Base-by-base conservation (phyloP, 768 basidiomycete genomes). In the Hygrophorus pudorinus region DNA sequence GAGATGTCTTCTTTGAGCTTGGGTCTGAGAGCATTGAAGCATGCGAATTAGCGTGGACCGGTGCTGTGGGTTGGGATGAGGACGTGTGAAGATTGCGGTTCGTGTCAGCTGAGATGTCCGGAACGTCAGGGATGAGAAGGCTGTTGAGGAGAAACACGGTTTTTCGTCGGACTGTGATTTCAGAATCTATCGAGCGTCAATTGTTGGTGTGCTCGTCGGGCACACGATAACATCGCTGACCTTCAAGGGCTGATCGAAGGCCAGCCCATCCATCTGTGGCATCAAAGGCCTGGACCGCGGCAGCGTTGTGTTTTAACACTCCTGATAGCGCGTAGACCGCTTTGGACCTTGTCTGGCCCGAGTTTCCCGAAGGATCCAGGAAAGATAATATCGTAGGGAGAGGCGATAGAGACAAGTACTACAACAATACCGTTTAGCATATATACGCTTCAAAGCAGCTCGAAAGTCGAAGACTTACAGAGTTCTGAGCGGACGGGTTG, bases 271-370 rank as follows among this genome's bases (percentile, higher is more conserved):
- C 89, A 36, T 68, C 67, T 51, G 64, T 47, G 5, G 67, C 61
- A 1, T 65, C 65, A 28, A 92, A 65, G 8, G 63, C 61, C 30
- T 57, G 50, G 1, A 91, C 76, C 0, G 87, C 87, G 2, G 75
- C 66, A 3, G 73, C 70, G 44, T 81, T 85, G 59, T 91, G 87
- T 58, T 85, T 89, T 41, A 92, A 60, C 0, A 85, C 55, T 0
- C 85, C 85, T 0, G 87, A 91, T 8, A 93, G 65, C 0, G 80
- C 64, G 58, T 94, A 94, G 28, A 92, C 70, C 1, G 82, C 88
- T 61, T 89, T 88, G n/a, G 84, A 75, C 14, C 86, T 74, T 7
- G 71, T 70, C 36, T 73, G 65, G 1, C 76, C 51, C 0, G 82
- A 72, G 10, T 68, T 68, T 4, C 61, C 50, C 6, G 74, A 66